Base-by-base conservation (phyloP, 768 basidiomycete species). In the Mycena crocata region DNA sequence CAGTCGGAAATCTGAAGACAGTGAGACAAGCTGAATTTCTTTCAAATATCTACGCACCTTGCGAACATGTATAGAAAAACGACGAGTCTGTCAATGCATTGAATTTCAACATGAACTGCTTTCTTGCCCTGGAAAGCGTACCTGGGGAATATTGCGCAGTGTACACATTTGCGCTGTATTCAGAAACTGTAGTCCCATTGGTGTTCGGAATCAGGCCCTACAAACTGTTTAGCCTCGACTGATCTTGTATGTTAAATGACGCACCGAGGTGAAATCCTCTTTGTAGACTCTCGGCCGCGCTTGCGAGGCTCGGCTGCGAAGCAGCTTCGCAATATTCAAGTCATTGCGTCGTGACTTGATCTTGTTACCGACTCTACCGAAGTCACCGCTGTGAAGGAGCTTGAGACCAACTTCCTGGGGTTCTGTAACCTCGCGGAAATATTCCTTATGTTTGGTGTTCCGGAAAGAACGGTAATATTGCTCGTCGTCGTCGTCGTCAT, bases 51-150 rank as follows among this genome's bases (percentile, higher is more conserved):
- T 19, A 24, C 42, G 42, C 62, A 92, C 92, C 93, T 86, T 93
- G 91, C 48, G 88, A 89, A 71, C 96, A 97, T 5, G 96, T 95
- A 76, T 98, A 98, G 76, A 93, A 98, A 77, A 98, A 96, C 0
- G 92, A 90, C 0, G 94, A 92, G 74, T 95, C 94, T 93, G 50
- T 8, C 57, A 28, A 56, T 73, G 46, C 39, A 34, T 15, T 32
- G n/a, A 28, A 52, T 42, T 13, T 34, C 55, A 66, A 9, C 26
- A 23, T 15, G 23, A 57, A 37, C 37, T 49, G 48, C 42, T 26
- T 26, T 10, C 14, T 26, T 4, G 21, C n/a, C n/a, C n/a, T n/a
- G n/a, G n/a, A 59, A 42, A 7, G 50, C 73, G 52, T 66, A 92
- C 93, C 91, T 72, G 84, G 84, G 14, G 93, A 94, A 76, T 89